Conservation (phyloP, 345 rosid species). For the Moricandia moricandioides region DNA sequence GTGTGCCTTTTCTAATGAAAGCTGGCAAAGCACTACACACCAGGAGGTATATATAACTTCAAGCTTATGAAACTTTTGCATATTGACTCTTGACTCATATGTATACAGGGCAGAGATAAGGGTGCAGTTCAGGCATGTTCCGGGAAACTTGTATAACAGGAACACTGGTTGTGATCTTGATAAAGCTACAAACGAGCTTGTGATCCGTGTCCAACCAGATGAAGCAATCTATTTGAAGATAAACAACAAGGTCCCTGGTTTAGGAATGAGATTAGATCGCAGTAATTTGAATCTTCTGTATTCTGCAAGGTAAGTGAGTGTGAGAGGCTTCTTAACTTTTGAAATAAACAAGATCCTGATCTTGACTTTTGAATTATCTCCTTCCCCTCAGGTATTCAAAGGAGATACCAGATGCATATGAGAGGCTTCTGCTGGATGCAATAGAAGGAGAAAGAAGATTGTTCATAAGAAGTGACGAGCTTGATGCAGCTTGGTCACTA, state of each 20-base stretch:
- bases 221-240: constrained; percentile 96
- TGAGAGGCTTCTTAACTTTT: not conserved
- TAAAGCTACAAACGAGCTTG: constrained; percentile 90
- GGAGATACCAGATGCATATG: constrained; percentile 97
- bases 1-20: constrained; percentile 97
- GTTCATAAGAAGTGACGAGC: constrained; percentile 95
- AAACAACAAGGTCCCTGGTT: constrained; percentile 96
- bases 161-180: constrained; percentile 79
- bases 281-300: constrained; percentile 90
- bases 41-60: constrained; percentile 19
- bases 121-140: constrained; percentile 98
- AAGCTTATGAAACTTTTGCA: not conserved
- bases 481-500: constrained; percentile 90
- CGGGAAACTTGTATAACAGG: constrained; percentile 85
- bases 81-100: not conserved
- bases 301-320: constrained; percentile 65
- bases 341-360: not conserved
- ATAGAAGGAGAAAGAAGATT: constrained; percentile 95
- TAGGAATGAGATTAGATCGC: constrained; percentile 93
- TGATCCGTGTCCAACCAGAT: constrained; percentile 93
- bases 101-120: constrained; percentile 84
- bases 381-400: constrained; percentile 63
- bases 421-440: constrained; percentile 92
- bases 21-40: constrained; percentile 94
- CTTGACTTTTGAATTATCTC: not conserved